phyloP scores from a whole-genome alignment of 805 yeast genomes.

The Priceomyces fermenticarens region DNA sequence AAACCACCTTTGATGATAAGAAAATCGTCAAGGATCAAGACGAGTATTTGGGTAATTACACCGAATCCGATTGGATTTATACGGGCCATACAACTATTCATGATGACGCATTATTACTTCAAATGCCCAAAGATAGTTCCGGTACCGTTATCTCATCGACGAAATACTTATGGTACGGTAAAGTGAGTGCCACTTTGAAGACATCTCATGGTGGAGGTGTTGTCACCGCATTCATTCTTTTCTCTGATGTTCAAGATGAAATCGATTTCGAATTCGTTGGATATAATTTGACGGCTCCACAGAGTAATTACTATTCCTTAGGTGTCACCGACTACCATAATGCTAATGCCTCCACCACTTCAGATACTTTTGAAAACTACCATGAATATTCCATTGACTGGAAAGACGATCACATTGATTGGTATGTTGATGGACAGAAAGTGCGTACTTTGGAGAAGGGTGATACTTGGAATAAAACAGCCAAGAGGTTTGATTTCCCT shows the following conservation, averaged over 20 bases:
- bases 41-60: slow-evolving; percentile 67
- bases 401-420: slow-evolving; percentile 65
- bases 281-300: slow-evolving; percentile 58
- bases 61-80: slow-evolving; percentile 67
- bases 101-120: slow-evolving; percentile 56
- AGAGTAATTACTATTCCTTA: slow-evolving; percentile 78
- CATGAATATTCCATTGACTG: slow-evolving; percentile 81
- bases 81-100: slow-evolving; percentile 51
- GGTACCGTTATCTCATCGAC: slow-evolving; percentile 84
- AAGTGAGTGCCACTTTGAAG: slow-evolving; percentile 63
- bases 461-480: slow-evolving; percentile 63
- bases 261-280: slow-evolving; percentile 89
- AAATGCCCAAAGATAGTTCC: slow-evolving; percentile 72
- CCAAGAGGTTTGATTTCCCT: slow-evolving; percentile 55
- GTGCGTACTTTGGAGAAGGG: slow-evolving; percentile 63
- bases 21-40: slow-evolving; percentile 18
- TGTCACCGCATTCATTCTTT: slow-evolving; percentile 74
- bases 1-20: slow-evolving; percentile 39
- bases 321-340: slow-evolving; percentile 71
- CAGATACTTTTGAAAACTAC: slow-evolving; percentile 61
- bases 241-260: slow-evolving; percentile 87
- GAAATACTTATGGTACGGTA: slow-evolving; percentile 85
- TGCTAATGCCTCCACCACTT: slow-evolving; percentile 39
- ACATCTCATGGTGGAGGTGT: slow-evolving; percentile 79
- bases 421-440: slow-evolving; percentile 69